phyloP scores from a whole-genome alignment of 2,329 filamentous ascomycete species.

The Venturia pyrina region DNA sequence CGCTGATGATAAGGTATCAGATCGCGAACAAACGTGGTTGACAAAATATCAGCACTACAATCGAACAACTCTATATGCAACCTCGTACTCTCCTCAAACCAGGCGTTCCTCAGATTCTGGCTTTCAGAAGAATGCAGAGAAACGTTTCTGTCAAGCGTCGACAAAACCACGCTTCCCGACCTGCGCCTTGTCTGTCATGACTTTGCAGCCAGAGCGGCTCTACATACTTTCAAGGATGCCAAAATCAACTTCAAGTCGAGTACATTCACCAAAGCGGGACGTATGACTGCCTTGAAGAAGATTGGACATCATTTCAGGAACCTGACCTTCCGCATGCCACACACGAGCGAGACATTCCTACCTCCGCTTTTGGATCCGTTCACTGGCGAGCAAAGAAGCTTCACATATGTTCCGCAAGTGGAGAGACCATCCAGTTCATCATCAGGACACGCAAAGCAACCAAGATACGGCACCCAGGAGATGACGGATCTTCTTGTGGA shows the following conservation, averaged over 20 bases:
- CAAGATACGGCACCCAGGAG: slow-evolving; percentile 71
- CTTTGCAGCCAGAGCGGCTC: slow-evolving; percentile 60
- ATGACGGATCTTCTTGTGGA: slow-evolving; percentile 73
- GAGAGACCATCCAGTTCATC: slow-evolving; percentile 42
- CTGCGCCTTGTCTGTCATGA: slow-evolving; percentile 60
- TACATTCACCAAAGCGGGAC: slow-evolving; percentile 64
- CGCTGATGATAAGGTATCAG: too few relatives aligned
- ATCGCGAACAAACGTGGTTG: not conserved
- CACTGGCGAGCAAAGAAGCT: slow-evolving; percentile 68
- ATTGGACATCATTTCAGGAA: slow-evolving; percentile 72
- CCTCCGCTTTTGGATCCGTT: slow-evolving; percentile 72
- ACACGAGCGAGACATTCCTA: slow-evolving; percentile 68
- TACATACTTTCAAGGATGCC: slow-evolving; percentile 58
- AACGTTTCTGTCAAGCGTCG: slow-evolving; percentile 31
- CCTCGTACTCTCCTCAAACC: slow-evolving; percentile 38
- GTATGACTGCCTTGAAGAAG: slow-evolving; percentile 63
- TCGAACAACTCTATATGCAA: slow-evolving; percentile 38
- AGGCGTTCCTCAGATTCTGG: slow-evolving; percentile 41
- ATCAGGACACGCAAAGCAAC: slow-evolving; percentile 47
- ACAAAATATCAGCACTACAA: not conserved
- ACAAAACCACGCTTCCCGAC: slow-evolving; percentile 32
- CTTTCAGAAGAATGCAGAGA: slow-evolving; percentile 37
- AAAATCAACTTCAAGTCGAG: slow-evolving; percentile 61
- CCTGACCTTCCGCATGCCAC: slow-evolving; percentile 67
- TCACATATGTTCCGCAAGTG: slow-evolving; percentile 70